Evolutionary conservation across 768 basidiomycete species (phyloP).

Genomic region (Trametes meyenii): DNA sequence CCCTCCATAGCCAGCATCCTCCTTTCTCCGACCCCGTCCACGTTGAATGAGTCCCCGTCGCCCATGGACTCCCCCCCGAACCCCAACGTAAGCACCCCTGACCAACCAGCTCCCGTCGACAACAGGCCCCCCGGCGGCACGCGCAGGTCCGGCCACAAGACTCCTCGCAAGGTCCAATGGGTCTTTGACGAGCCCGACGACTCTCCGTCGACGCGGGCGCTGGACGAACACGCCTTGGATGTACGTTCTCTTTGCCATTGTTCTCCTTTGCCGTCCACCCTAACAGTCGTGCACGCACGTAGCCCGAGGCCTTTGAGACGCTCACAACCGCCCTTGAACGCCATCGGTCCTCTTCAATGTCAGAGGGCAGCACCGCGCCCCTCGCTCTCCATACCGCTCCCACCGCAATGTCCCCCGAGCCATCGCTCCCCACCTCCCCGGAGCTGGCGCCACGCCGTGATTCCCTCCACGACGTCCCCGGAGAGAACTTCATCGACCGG

Average conservation of each 20-base stretch:
- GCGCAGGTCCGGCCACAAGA: conserved; percentile 40
- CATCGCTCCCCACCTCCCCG: conserved; percentile 23
- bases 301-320: conserved; percentile 53
- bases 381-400: conserved; percentile 15
- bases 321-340: conserved; percentile 55
- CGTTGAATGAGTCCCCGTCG: conserved; percentile 8
- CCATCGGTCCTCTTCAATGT: conserved; percentile 39
- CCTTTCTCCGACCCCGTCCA: conserved; percentile 9
- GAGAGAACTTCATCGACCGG: conserved; percentile 60
- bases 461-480: conserved; percentile 43
- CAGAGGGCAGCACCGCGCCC: conserved; percentile 23
- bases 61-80: conserved; percentile 25
- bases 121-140: conserved; percentile 27
- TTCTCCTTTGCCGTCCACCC: conserved; percentile 2
- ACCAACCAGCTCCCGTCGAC: conserved; percentile 5
- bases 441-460: conserved; percentile 30
- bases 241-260: conserved; percentile 40
- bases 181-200: conserved; percentile 32
- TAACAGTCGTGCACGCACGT: conserved; percentile 16
- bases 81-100: conserved; percentile 11
- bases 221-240: conserved; percentile 58
- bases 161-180: conserved; percentile 60
- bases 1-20: conserved; percentile 30
- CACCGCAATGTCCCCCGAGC: conserved; percentile 23
- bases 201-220: conserved; percentile 37